Percentiles rank a stretch among this genome's conserved stretches.
These are phyloP conservation scores for Dysphania ambrosioides DNA, from an alignment of 148 eudicot species.

Conservation along the genomic window DNA sequence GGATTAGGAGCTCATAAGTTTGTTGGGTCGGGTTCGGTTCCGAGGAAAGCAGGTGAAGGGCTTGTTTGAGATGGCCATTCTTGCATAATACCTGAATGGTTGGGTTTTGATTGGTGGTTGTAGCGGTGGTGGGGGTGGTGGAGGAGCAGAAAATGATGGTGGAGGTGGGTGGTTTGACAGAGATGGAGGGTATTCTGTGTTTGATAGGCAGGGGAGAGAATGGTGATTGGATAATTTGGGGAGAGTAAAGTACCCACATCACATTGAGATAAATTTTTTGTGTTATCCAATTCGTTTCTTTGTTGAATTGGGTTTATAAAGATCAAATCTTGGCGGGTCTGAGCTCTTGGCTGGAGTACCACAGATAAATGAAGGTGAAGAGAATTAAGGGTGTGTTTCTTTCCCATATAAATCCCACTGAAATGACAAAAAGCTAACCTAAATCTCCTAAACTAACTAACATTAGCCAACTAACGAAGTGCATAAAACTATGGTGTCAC, in stretches of 20 bases:
- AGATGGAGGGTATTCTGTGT: conserved; percentile 20
- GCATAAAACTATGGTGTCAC: too few species aligned
- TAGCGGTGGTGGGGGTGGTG: conserved; percentile 11
- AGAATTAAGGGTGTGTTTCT: too few species aligned
- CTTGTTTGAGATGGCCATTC: conserved; percentile 60
- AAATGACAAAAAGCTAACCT: too few species aligned
- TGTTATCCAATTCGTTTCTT: neutral
- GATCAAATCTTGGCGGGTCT: too few species aligned
- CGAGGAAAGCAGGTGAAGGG: conserved; percentile 53
- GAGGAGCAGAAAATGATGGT: conserved; percentile 14
- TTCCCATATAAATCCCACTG: too few species aligned
- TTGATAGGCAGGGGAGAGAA: conserved; percentile 16
- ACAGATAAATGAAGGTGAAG: too few species aligned
- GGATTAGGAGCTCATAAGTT: conserved; percentile 77
- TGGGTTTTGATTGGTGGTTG: conserved; percentile 38
- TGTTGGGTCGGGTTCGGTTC: conserved; percentile 68
- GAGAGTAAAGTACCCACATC: conserved; percentile 57
- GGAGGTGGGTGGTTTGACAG: conserved; percentile 26
- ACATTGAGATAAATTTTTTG: conserved; percentile 21
- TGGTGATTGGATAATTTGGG: conserved; percentile 39
- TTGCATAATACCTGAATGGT: conserved; percentile 63
- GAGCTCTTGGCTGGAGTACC: too few species aligned
- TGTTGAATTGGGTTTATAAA: neutral
- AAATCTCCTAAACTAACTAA: too few species aligned
- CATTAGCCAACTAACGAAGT: too few species aligned